Percentiles rank a stretch among this genome's conserved stretches.
Conservation (phyloP, 2,329 filamentous ascomycete species). For the Colletotrichum sp. region DNA sequence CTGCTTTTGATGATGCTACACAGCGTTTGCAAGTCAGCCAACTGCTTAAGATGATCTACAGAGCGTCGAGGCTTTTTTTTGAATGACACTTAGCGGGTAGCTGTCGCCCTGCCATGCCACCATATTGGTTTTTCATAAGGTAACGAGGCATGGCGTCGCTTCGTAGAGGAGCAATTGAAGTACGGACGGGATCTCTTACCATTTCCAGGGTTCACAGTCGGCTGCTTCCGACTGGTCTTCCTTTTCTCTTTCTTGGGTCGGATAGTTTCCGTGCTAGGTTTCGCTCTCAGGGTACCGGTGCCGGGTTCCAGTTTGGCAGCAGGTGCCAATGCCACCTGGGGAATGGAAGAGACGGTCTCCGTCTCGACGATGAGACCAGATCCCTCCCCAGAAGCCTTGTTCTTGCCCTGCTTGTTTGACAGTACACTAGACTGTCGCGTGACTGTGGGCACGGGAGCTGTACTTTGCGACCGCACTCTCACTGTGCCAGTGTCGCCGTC, state of each 20-base stretch:
- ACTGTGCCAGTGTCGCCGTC: conserved; percentile 72
- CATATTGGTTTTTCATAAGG: neutral
- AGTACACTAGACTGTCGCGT: conserved; percentile 69
- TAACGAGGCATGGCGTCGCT: neutral
- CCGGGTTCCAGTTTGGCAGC: conserved; percentile 68
- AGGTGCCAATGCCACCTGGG: conserved; percentile 76
- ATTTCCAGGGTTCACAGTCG: conserved; percentile 72
- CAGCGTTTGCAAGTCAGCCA: conserved; percentile 48
- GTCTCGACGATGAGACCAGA: conserved; percentile 96
- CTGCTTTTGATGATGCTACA: conserved; percentile 89
- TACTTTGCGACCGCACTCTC: conserved; percentile 44
- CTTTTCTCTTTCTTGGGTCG: conserved; percentile 93
- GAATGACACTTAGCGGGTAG: conserved; percentile 24
- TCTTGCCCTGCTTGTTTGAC: conserved; percentile 71
- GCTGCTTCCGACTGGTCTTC: conserved; percentile 76
- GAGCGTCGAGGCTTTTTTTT: neutral
- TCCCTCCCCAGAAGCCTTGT: conserved; percentile 72
- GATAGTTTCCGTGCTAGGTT: conserved; percentile 95
- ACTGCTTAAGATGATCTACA: neutral
- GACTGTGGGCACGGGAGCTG: conserved; percentile 57
- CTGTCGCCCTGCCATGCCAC: neutral
- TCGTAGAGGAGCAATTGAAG: conserved; percentile 22
- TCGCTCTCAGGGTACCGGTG: conserved; percentile 79
- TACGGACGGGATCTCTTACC: conserved; percentile 59
- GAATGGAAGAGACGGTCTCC: conserved; percentile 90